These are phyloP conservation scores for Kazachstania sp. DNA, from an alignment of 1,139 yeast species.

Conservation along the genomic window DNA sequence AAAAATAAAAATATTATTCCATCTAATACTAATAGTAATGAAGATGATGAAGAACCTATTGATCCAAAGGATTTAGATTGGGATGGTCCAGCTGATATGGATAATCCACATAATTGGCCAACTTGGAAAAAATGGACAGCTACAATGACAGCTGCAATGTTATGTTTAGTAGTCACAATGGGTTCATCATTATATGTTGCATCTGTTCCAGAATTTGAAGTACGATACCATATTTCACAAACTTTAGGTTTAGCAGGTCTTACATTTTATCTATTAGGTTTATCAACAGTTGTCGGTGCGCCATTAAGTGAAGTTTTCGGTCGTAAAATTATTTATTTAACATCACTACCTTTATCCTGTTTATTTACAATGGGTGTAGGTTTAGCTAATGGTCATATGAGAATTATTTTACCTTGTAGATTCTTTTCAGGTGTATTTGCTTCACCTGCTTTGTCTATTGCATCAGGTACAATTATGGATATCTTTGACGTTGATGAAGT, in stretches of 20 bases:
- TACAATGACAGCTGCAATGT: conserved; percentile 52
- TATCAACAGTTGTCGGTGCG: conserved; percentile 69
- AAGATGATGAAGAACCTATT: conserved; percentile 6
- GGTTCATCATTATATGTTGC: conserved; percentile 64
- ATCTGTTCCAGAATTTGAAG: conserved; percentile 47
- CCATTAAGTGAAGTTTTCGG: conserved; percentile 73
- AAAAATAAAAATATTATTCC: background rate
- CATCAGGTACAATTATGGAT: conserved; percentile 80
- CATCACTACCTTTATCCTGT: conserved; percentile 59
- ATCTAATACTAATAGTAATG: background rate
- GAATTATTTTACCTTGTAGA: conserved; percentile 56
- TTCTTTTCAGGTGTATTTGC: conserved; percentile 75
- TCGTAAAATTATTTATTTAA: conserved; percentile 52
- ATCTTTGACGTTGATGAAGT: conserved; percentile 57
- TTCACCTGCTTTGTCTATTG: conserved; percentile 78
- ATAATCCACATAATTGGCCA: conserved; percentile 62
- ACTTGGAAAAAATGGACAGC: conserved; percentile 51
- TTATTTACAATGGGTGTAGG: conserved; percentile 73
- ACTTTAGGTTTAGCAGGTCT: conserved; percentile 58
- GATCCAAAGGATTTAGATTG: conserved; percentile 45
- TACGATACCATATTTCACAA: conserved; percentile 42
- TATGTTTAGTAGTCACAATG: conserved; percentile 60
- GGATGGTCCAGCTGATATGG: conserved; percentile 54
- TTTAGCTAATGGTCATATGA: conserved; percentile 45
- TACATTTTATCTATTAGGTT: conserved; percentile 61